phyloP scores from a whole-genome alignment of 2,329 filamentous ascomycete genomes.

The Akanthomyces muscarius region DNA sequence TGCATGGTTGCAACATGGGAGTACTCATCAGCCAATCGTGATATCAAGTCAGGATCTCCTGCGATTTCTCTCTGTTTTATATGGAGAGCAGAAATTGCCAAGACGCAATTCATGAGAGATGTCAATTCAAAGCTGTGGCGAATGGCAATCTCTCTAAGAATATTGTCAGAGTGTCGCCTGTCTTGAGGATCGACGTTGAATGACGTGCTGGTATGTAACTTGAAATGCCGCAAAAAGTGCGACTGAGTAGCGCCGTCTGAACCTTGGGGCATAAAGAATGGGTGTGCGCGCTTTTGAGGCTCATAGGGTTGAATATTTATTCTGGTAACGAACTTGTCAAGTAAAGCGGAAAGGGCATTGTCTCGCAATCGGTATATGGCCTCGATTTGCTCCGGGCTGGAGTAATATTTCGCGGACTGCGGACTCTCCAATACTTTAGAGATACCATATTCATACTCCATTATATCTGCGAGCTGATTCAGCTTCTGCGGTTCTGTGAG shows the following conservation, averaged over 20 bases:
- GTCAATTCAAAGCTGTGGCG: not conserved
- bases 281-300: not conserved
- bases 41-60: not conserved
- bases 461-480: not conserved
- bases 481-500: not conserved
- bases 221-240: not conserved
- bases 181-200: slow-evolving; percentile 5
- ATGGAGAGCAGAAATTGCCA: slow-evolving; percentile 1
- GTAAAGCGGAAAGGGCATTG: not conserved
- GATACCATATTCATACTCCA: not conserved
- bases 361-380: not conserved
- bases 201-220: slow-evolving; percentile 2
- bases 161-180: not conserved
- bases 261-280: not conserved
- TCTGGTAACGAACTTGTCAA: not conserved
- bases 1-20: not conserved
- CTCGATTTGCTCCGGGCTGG: not conserved
- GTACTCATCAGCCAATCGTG: not conserved
- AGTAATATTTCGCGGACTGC: not conserved
- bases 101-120: not conserved
- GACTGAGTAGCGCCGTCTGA: not conserved
- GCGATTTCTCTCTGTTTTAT: not conserved
- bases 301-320: not conserved
- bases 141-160: not conserved
- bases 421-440: not conserved